phyloP scores from a whole-genome alignment of 202 grass and related monocot species.

The Musa balbisiana region DNA sequence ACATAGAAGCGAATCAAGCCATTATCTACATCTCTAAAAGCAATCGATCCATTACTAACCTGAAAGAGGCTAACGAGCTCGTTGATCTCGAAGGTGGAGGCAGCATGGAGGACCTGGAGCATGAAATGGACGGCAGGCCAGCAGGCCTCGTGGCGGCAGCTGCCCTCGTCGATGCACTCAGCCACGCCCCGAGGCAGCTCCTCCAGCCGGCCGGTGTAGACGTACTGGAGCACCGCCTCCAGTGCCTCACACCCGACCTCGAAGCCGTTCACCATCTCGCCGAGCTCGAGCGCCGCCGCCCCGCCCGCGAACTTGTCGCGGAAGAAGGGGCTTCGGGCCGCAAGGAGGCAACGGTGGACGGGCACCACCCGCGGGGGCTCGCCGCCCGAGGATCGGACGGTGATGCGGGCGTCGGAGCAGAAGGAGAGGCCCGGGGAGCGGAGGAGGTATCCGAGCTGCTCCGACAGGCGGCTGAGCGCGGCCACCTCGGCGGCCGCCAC shows the following conservation, averaged over 20 bases:
- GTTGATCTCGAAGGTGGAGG: slow-evolving; percentile 7
- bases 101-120: slow-evolving; percentile 13
- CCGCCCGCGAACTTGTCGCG: slow-evolving; percentile 9
- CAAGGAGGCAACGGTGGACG: slow-evolving; percentile 76
- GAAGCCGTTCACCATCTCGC: background rate
- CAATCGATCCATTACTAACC: background rate
- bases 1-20: background rate
- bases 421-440: slow-evolving; percentile 41
- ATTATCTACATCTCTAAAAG: background rate
- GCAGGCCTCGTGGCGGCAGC: slow-evolving; percentile 2
- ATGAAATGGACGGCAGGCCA: slow-evolving; percentile 17
- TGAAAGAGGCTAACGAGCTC: slow-evolving; percentile 18
- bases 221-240: slow-evolving; percentile 3
- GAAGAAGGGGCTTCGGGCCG: slow-evolving; percentile 75
- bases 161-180: background rate
- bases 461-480: slow-evolving; percentile 76
- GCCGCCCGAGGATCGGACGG: slow-evolving; percentile 15
- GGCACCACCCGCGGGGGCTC: slow-evolving; percentile 16
- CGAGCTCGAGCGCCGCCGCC: slow-evolving; percentile 5
- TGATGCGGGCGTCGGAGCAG: slow-evolving; percentile 47
- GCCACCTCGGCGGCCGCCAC: slow-evolving; percentile 44
- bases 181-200: background rate
- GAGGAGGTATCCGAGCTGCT: slow-evolving; percentile 52
- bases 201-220: slow-evolving; percentile 2
- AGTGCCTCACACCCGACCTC: slow-evolving; percentile 8